Base-by-base conservation (phyloP, 2,329 filamentous ascomycete species). In the Pseudocercospora cruenta region DNA sequence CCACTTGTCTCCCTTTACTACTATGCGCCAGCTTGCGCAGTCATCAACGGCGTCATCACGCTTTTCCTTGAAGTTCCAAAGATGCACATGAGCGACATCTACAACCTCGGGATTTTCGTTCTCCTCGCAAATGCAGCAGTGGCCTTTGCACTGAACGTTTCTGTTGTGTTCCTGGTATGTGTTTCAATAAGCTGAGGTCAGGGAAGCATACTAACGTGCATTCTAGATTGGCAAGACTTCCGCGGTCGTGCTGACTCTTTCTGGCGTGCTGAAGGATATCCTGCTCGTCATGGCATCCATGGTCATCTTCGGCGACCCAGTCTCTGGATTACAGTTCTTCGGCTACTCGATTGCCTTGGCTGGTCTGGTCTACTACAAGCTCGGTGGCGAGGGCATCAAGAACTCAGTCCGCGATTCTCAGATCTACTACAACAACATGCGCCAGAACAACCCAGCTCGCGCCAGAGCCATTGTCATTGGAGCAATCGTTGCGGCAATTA, bases 1-100 rank as follows among this genome's bases (percentile, higher is more conserved):
- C 92, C 92, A 19, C 84, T 95, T n/a, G 92, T 95, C 60, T 95
- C 92, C 31, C 87, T 95, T 8, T 95, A 95, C 86, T 95, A 95
- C 85, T 95, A 94, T 75, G 92, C 92, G 3, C 92, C 92, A 19
- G 88, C 93, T 64, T 95, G 92, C 80, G 92, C 92, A 59, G 82
- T 87, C 76, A 93, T 95, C 87, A 95, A 95, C 83, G 87, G 89
- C 73, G 77, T 87, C 12, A 87, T 93, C 60, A 90, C 91, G 63
- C 82, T 94, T 22, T 82, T 92, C 76, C 89, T 89, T 82, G 92
- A 95, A 80, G 78, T 93, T 2, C 91, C 91, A 71, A 84, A 82
- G 71, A 85, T 93, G 76, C 84, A 84, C 67, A 87, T 93, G 83
- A 83, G 80, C 54, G 90, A 94, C 72, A 84, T 95, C 67, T 87